Conservation (phyloP, 2,329 filamentous ascomycete genomes). For the Leptographium wingfieldii region DNA sequence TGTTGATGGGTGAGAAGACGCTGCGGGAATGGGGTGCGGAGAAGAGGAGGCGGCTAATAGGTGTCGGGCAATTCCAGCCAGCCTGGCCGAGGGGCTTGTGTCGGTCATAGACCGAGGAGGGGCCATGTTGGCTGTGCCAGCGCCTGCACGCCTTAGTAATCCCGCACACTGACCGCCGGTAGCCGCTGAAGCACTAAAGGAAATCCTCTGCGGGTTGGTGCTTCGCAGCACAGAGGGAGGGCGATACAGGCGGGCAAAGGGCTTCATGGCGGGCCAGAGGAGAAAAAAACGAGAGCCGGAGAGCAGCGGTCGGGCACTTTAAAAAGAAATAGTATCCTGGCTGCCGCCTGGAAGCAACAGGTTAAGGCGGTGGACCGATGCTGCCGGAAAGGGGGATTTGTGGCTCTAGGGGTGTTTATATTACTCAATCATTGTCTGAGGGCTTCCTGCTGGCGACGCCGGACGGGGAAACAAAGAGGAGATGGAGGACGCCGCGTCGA, state of each 20-base stretch:
- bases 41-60: constrained; percentile 15
- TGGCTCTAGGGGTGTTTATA: neutral
- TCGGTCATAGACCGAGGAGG: constrained; percentile 2
- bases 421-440: neutral
- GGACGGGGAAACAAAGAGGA: neutral
- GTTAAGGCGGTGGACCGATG: neutral
- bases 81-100: constrained; percentile 15
- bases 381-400: neutral
- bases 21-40: constrained; percentile 16
- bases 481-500: neutral
- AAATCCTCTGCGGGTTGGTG: neutral
- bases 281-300: neutral
- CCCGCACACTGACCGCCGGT: constrained; percentile 2
- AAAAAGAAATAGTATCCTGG: neutral
- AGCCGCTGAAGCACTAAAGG: constrained; percentile 4
- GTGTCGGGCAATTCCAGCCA: constrained; percentile 18
- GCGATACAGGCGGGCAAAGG: neutral
- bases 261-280: neutral
- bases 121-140: constrained; percentile 1
- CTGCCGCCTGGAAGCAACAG: neutral
- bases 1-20: constrained; percentile 1
- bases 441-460: neutral
- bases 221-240: neutral
- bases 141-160: constrained; percentile 9
- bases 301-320: neutral